Conservation (phyloP, 441 rosid genomes). For the Euphorbia celastroides region DNA sequence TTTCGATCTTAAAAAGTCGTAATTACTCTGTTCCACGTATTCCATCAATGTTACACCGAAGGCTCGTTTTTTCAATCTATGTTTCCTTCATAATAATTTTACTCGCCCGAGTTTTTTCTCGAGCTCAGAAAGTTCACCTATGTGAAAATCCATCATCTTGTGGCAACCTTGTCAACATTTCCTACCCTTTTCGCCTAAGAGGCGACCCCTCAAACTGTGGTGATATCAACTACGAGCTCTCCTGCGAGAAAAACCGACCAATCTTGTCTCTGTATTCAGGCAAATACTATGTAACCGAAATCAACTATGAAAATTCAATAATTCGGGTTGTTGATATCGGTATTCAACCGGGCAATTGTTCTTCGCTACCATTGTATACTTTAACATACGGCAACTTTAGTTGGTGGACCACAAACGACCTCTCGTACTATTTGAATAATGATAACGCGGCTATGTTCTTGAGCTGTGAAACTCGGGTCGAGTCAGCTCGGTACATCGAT, state of each 20-base stretch:
- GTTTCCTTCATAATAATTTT: neutral
- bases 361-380: slow-evolving; percentile 4
- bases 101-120: neutral
- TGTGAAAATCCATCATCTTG: slow-evolving; percentile 16
- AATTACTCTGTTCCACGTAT: neutral
- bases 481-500: slow-evolving; percentile 5
- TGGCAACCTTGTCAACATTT: slow-evolving; percentile 1
- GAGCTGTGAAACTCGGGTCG: neutral
- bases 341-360: neutral
- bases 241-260: slow-evolving; percentile 13
- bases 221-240: neutral
- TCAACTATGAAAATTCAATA: neutral
- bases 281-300: neutral
- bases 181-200: slow-evolving; percentile 13
- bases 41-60: neutral
- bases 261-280: neutral
- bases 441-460: neutral
- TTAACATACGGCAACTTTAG: neutral
- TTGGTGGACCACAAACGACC: neutral
- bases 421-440: neutral
- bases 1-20: neutral
- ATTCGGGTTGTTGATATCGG: neutral
- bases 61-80: neutral
- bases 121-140: neutral
- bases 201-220: slow-evolving; percentile 14